Evolutionary conservation across 2,329 filamentous ascomycete genomes (phyloP), one percentile per base, ranked within the genome.

Genomic region (Reticulascus tulasneorum): DNA sequence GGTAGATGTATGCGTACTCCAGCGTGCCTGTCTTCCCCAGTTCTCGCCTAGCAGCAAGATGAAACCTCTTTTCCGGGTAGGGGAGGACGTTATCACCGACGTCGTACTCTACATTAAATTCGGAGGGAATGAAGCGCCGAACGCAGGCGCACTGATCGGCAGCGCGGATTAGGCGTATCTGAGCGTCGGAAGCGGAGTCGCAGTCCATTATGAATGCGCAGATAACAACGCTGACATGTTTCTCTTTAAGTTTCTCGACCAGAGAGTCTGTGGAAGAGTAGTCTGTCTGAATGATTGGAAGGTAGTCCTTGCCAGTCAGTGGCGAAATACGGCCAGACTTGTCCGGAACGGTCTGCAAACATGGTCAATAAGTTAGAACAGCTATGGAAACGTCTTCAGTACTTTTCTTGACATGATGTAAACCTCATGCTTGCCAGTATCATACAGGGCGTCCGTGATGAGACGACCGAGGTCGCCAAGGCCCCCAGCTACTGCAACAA

Each of bases 101-200:
- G 21, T 60, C 50, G 37, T 62, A 63, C 33, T 62, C 58, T 33
- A 62, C 50, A 25, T 61, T 61, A 40, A 56, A 63, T 40, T 64
- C 60, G 21, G 58, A 61, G 4, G 60, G 60, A 9, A 60, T 49
- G 47, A 63, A 63, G 35, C 59, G 50, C 32, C 38, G 47, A n/a
- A 60, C 56, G 22, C 36, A 44, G 6, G 49, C n/a, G n/a, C 44
- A 47, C 15, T 34, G 29, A 10, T 58, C 52, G 20, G 56, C 55
- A 6, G 57, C 60, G 13, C 49, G 52, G 28, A 63, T 60, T 7
- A 64, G 46, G 9, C 41, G 44, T 6, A 59, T 11, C 33, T 64
- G 57, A 12, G 60, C 42, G 6, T 58, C 52, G 19, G 45, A 52
- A 8, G 48, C 51, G 2, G 49, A 40, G 9, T 60, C 47, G 17